Evolutionary conservation across 2,329 filamentous ascomycete genomes (phyloP).

Genomic region (Talaromyces sp.): DNA sequence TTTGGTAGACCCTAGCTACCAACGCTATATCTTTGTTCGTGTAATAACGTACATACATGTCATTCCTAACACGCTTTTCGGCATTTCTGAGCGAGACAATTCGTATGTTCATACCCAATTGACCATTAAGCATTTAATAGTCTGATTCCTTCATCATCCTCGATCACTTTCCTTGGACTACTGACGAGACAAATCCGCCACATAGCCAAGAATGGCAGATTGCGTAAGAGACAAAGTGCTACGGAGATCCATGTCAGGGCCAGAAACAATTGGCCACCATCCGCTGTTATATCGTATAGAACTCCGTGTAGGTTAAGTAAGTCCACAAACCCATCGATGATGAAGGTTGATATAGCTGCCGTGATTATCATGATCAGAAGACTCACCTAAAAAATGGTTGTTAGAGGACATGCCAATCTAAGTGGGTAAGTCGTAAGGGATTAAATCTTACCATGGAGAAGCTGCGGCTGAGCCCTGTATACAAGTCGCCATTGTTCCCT

Average conservation of each 20-base stretch:
- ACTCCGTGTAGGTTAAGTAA: conserved; percentile 7
- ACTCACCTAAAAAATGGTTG: background rate
- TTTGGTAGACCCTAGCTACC: background rate
- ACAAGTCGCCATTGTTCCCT: background rate
- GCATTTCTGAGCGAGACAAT: background rate
- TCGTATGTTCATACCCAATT: background rate
- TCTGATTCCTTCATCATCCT: background rate
- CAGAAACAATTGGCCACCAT: background rate
- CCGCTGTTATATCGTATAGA: conserved; percentile 4
- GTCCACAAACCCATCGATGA: background rate
- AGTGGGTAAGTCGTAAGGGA: too few species aligned
- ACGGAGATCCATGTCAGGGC: conserved; percentile 9
- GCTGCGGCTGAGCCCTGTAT: background rate
- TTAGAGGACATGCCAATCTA: background rate
- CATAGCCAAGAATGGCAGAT: background rate
- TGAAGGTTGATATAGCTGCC: background rate
- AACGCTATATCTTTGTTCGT: background rate
- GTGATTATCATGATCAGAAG: conserved; percentile 5
- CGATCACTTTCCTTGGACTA: background rate
- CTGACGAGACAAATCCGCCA: background rate
- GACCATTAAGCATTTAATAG: background rate
- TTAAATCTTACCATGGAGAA: conserved; percentile 4
- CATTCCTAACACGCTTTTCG: background rate
- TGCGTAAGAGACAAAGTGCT: background rate
- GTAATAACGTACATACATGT: background rate